These are phyloP conservation scores for Backusella tuberculispora DNA, from an alignment of 192 early-diverging fungal species.

Conservation along the genomic window DNA sequence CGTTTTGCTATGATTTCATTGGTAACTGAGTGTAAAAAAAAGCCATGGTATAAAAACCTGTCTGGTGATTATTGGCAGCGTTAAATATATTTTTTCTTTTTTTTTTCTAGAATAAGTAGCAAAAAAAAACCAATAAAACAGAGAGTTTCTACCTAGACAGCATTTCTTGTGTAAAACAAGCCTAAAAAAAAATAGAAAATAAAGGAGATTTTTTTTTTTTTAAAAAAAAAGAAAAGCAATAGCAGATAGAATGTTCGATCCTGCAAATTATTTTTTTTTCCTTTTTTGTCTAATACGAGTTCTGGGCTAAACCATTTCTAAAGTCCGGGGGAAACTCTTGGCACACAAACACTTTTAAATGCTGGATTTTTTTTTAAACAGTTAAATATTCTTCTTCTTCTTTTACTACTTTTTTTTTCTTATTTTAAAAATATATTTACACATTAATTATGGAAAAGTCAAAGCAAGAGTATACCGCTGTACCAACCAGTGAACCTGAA, in stretches of 20 bases:
- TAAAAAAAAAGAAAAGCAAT: neutral
- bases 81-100: no score
- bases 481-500: constrained; percentile 9
- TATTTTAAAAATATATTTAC: neutral
- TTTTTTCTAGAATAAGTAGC: no score
- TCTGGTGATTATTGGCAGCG: no score
- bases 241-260: neutral
- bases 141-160: no score
- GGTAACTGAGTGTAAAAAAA: no score
- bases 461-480: constrained; percentile 10
- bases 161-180: no score
- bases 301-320: neutral
- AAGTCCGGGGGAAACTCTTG: constrained; percentile 9
- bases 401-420: neutral
- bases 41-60: no score
- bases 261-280: neutral
- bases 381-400: neutral
- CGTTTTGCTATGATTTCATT: no score
- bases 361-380: neutral
- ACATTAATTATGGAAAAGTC: constrained; percentile 7
- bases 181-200: no score
- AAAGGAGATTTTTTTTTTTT: no score
- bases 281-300: neutral
- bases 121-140: no score
- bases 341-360: neutral